Evolutionary conservation across 148 eudicot genomes (phyloP), one percentile per base, ranked within the genome.

Genomic region (Camellia sinensis): DNA sequence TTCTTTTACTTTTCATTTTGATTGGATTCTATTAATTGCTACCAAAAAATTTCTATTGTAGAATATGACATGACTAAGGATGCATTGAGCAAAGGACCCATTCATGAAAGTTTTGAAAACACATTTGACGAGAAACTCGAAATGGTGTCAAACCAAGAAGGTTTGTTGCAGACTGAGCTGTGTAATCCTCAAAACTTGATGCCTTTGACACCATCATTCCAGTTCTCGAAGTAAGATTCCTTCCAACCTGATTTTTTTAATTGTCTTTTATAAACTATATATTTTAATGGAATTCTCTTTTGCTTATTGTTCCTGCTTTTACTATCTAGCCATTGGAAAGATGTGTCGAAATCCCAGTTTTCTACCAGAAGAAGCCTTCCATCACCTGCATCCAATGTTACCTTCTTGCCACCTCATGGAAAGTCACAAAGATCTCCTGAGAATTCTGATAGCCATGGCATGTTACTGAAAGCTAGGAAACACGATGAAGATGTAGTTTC

Each of bases 361-460:
- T 73, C 87, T 75, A 77, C 86, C 53, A 78, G 83, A 80, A 81
- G 81, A 82, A 80, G 79, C 78, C 76, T 85, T 79, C 81, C 80
- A 54, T 83, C 98, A 77, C 88, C 91, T 67, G 89, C 89, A 70
- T 81, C 90, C 77, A 82, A 81, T 79, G 74, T 80, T 12, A 79
- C 76, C 76, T 81, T 64, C 18, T 70, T 74, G 73, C 79, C 85
- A 13, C 62, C 82, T 5, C 81, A 74, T 46, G 50, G 50, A 46
- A 46, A 46, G 75, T 78, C 79, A 74, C 76, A 78, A 45, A 54
- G 63, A 68, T 83, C 88, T 72, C 82, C 84, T 37, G 80, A 50
- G 79, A 83, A 65, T 78, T 73, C 76, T 7, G 82, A 82, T 74
- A 56, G 76, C 50, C 73, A 52, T 82, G 69, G 21, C 19, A 37